Base-by-base conservation (phyloP, 2,329 filamentous ascomycete species). In the Westerdykella aurantiaca region DNA sequence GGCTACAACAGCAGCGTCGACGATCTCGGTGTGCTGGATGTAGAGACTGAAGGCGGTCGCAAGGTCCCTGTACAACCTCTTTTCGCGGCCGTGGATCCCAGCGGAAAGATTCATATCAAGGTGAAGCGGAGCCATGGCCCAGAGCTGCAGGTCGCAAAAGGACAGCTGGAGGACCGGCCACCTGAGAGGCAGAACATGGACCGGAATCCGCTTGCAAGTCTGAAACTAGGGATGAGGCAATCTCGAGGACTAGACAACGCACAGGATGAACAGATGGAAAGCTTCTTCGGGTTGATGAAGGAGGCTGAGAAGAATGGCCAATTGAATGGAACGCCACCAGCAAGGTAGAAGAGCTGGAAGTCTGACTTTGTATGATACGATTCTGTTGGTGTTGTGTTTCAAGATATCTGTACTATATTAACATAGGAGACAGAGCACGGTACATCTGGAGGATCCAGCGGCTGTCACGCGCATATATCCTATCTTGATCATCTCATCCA, bases 1-100 rank as follows among this genome's bases (percentile, higher is more conserved):
- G 42, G 42, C 35, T n/a, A 16, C 29, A 38, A 12, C 9, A 33
- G 13, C 14, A n/a, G n/a, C 23, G 54, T 63, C 34, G 60, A 67
- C 22, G 67, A 70, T 2, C 61, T 70, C 2, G 73, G 74, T 18
- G 51, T 71, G 34, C 61, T 70, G 2, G 73, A 74, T 18, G 51
- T 72, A 34, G 66, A 42, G 48, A 65, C 52, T 5, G 60, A 63
- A 1, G 77, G 77, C 37, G 78, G 78, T 42, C 71, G 69, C 44
- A 80, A 79, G 52, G 62, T 78, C 43, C 73, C 69, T 66, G 73
- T 77, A 18, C 68, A 70, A 14, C 72, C 77, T 1, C 60, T 66
- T 35, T 69, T 68, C 34, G 77, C 45, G 6, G 50, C 51, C 45
- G 61, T 67, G 23, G 51, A 44, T 2, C 58, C 57, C 37, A 52